Evolutionary conservation across 495 filamentous ascomycete genomes (phyloP), one percentile per base, ranked within the genome.

Genomic region (Tuber microsphaerosporum): DNA sequence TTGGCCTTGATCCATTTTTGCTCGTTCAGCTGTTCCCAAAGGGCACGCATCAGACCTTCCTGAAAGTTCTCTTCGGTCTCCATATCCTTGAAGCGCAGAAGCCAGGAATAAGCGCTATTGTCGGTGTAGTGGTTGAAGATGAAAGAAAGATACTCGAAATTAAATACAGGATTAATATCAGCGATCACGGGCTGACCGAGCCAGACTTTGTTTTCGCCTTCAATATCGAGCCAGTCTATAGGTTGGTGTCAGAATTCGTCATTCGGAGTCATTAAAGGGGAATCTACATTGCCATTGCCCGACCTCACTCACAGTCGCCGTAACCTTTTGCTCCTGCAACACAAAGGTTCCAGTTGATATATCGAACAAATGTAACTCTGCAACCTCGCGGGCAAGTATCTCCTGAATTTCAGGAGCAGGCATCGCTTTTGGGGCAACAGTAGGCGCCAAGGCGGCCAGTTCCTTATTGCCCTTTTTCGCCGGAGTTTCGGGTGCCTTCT

Each of bases 141-240:
- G 84, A 98, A 97, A 2, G 95, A 97, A 31, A 97, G 86, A 78
- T 93, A 97, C 84, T 98, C 95, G 77, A 97, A 98, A 85, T 97
- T 98, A 87, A 99, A 99, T 46, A 99, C 95, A 0, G 95, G 96
- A 81, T 99, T 99, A 82, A 98, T 92, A 79, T 98, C 96, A 8
- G 91, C 90, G 41, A 92, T 85, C 26, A 99, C 89, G 31, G 89
- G 88, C 79, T 96, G 93, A 37, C 94, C 94, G 12, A 99, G 86
- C 95, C 95, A 97, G 61, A 94, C 90, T 75, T 88, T 90, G 26
- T 94, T 90, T 39, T 86, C 84, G 77, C 92, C 92, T 69, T 87
- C 88, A 71, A 99, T 92, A 79, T 97, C 92, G 51, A 99, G 86
- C 93, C 94, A 98, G 84, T 98, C 81, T 83, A 71, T 37, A 71